These are phyloP conservation scores for Raffaelea deltoideospora DNA, from an alignment of 2,329 filamentous ascomycete genomes.

Conservation along the genomic window DNA sequence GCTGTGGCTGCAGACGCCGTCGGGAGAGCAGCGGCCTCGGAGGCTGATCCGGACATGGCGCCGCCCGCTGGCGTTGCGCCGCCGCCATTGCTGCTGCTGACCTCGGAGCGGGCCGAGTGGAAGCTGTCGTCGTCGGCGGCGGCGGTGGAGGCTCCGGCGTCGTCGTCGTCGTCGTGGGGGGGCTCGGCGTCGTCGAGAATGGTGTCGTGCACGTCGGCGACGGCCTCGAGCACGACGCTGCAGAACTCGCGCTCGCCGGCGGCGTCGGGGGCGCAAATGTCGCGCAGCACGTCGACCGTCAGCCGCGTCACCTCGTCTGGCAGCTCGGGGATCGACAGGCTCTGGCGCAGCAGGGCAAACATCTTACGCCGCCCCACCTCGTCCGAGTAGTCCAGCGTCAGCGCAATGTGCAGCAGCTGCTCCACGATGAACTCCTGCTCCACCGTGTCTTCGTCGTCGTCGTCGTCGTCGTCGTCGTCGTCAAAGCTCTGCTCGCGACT, in stretches of 20 bases:
- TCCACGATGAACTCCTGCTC: constrained; percentile 94
- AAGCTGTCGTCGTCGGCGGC: constrained; percentile 66
- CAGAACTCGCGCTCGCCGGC: constrained; percentile 72
- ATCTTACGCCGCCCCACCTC: constrained; percentile 92
- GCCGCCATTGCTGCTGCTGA: constrained; percentile 47
- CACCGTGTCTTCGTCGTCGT: constrained; percentile 69
- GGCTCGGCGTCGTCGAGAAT: constrained; percentile 54
- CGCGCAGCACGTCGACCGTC: constrained; percentile 63
- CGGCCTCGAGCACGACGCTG: constrained; percentile 76
- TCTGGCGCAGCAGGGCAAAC: constrained; percentile 79
- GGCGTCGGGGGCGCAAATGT: constrained; percentile 62
- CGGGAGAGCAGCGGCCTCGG: background rate
- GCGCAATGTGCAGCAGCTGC: constrained; percentile 81
- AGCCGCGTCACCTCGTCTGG: constrained; percentile 90
- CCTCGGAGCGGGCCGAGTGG: constrained; percentile 78
- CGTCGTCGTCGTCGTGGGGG: constrained; percentile 16
- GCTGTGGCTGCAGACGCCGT: constrained; percentile 6
- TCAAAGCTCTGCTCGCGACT: too few species aligned
- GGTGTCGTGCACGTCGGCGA: constrained; percentile 92
- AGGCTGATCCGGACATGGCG: constrained; percentile 11
- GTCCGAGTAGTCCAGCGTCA: constrained; percentile 92
- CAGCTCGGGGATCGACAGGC: constrained; percentile 69
- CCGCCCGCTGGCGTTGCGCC: constrained; percentile 8
- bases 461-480: constrained; percentile 45
- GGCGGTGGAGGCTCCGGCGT: constrained; percentile 17